Percentiles rank a stretch among this genome's conserved stretches.
Evolutionary conservation across 495 filamentous ascomycete species (phyloP).

Genomic region (Pseudevernia furfuracea): DNA sequence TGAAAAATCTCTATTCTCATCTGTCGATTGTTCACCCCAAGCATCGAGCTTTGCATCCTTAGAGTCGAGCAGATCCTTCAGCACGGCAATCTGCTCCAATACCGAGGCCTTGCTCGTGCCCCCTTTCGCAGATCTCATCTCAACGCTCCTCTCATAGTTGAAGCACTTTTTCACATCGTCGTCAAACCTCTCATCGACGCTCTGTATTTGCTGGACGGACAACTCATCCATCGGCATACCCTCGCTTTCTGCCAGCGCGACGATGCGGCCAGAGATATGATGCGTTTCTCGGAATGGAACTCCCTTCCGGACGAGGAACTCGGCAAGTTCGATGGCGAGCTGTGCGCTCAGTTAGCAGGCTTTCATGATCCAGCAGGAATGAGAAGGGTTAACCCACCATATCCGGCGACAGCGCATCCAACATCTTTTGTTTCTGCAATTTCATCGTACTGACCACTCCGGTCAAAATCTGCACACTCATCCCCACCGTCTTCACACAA

Average conservation of each 20-base stretch:
- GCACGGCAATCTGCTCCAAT: slow-evolving; percentile 65
- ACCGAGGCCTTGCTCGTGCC: slow-evolving; percentile 61
- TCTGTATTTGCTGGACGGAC: slow-evolving; percentile 58
- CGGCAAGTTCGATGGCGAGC: slow-evolving; percentile 69
- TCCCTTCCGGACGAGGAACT: slow-evolving; percentile 86
- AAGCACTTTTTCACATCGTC: slow-evolving; percentile 66
- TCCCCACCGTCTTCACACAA: slow-evolving; percentile 75
- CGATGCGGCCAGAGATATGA: slow-evolving; percentile 78
- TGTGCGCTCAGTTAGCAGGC: neutral
- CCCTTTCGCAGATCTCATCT: slow-evolving; percentile 71
- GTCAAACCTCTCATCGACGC: slow-evolving; percentile 67
- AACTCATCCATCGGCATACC: slow-evolving; percentile 71
- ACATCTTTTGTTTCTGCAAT: slow-evolving; percentile 68
- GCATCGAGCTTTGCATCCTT: slow-evolving; percentile 3
- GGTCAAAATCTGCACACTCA: slow-evolving; percentile 81
- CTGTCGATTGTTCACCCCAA: neutral
- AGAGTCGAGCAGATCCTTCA: slow-evolving; percentile 40
- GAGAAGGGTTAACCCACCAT: slow-evolving; percentile 60
- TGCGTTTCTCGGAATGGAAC: slow-evolving; percentile 73
- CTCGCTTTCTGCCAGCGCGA: slow-evolving; percentile 64
- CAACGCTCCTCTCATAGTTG: slow-evolving; percentile 82
- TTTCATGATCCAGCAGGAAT: neutral
- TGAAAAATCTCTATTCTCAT: neutral
- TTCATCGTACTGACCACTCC: slow-evolving; percentile 62
- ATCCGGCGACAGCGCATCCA: slow-evolving; percentile 61